Conservation (phyloP, 768 basidiomycete genomes). For the Naganishia antarctica region DNA sequence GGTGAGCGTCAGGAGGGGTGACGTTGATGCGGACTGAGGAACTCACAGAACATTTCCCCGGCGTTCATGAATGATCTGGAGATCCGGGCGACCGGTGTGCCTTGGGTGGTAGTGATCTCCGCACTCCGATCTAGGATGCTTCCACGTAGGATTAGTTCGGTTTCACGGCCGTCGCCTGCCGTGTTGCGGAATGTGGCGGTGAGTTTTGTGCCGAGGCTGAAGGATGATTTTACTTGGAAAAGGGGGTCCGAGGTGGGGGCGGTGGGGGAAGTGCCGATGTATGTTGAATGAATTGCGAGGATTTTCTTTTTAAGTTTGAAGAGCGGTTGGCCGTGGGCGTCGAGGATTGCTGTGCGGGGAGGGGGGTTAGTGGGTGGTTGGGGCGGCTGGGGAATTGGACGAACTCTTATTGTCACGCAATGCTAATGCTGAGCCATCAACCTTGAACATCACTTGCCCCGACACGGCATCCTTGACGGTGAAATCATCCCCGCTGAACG, state of each 20-base stretch:
- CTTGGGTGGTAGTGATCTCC: slow-evolving; percentile 36
- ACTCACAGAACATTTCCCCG: slow-evolving; percentile 39
- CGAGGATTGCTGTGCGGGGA: slow-evolving; percentile 41
- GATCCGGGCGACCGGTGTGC: slow-evolving; percentile 43
- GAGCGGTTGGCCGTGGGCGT: slow-evolving; percentile 38
- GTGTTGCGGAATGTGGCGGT: slow-evolving; percentile 42
- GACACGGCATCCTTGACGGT: slow-evolving; percentile 40
- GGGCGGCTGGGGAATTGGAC: not conserved
- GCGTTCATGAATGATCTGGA: slow-evolving; percentile 40
- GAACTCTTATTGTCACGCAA: slow-evolving; percentile 46
- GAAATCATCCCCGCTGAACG: slow-evolving; percentile 47
- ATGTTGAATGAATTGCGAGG: slow-evolving; percentile 38
- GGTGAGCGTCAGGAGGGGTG: no score
- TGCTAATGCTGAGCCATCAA: slow-evolving; percentile 36
- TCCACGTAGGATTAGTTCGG: slow-evolving; percentile 39
- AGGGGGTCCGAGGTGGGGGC: slow-evolving; percentile 31
- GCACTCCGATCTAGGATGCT: slow-evolving; percentile 45
- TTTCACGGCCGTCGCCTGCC: slow-evolving; percentile 32
- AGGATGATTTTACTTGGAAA: slow-evolving; percentile 33
- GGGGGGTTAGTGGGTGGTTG: not conserved
- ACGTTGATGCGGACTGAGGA: no score
- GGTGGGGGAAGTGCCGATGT: slow-evolving; percentile 33
- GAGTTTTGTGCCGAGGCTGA: slow-evolving; percentile 42
- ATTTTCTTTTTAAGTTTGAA: slow-evolving; percentile 44
- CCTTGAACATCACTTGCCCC: slow-evolving; percentile 36